Evolutionary conservation across 768 basidiomycete genomes (phyloP).

Genomic region (Suillus occidentalis): DNA sequence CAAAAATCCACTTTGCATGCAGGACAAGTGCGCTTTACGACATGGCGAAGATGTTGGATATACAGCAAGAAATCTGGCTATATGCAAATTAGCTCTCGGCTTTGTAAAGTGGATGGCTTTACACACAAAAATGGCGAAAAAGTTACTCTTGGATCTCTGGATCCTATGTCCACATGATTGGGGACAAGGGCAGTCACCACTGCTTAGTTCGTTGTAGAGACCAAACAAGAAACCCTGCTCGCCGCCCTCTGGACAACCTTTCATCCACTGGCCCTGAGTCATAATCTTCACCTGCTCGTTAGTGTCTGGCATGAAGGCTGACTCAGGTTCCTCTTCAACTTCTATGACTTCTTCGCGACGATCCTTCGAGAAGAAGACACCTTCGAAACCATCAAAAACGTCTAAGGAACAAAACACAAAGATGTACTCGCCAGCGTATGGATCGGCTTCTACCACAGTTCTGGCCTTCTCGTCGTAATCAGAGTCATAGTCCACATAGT

Average conservation of each 20-base stretch:
- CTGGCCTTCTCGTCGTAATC: slow-evolving; percentile 57
- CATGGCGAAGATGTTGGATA: slow-evolving; percentile 57
- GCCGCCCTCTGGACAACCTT: slow-evolving; percentile 90
- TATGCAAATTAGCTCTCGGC: slow-evolving; percentile 12
- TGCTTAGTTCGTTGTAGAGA: slow-evolving; percentile 72
- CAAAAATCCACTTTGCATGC: slow-evolving; percentile 64
- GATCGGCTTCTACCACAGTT: slow-evolving; percentile 67
- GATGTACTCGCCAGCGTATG: slow-evolving; percentile 69
- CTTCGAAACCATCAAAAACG: slow-evolving; percentile 37
- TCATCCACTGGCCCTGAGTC: slow-evolving; percentile 95
- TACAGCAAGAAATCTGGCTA: slow-evolving; percentile 77
- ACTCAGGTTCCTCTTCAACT: slow-evolving; percentile 77
- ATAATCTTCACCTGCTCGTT: slow-evolving; percentile 61
- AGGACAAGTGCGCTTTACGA: slow-evolving; percentile 62
- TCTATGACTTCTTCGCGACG: slow-evolving; percentile 90
- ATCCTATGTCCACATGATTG: slow-evolving; percentile 68
- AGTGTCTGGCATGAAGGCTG: slow-evolving; percentile 40
- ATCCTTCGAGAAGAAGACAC: slow-evolving; percentile 95
- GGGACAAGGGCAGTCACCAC: slow-evolving; percentile 67
- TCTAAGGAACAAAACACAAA: slow-evolving; percentile 8
- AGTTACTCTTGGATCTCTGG: slow-evolving; percentile 67
- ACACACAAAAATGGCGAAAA: slow-evolving; percentile 82
- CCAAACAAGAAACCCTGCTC: slow-evolving; percentile 89
- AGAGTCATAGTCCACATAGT: slow-evolving; percentile 81
- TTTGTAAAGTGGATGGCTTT: too few species aligned